phyloP scores from a whole-genome alignment of 768 basidiomycete species.

The Leccinum ochraceum region DNA sequence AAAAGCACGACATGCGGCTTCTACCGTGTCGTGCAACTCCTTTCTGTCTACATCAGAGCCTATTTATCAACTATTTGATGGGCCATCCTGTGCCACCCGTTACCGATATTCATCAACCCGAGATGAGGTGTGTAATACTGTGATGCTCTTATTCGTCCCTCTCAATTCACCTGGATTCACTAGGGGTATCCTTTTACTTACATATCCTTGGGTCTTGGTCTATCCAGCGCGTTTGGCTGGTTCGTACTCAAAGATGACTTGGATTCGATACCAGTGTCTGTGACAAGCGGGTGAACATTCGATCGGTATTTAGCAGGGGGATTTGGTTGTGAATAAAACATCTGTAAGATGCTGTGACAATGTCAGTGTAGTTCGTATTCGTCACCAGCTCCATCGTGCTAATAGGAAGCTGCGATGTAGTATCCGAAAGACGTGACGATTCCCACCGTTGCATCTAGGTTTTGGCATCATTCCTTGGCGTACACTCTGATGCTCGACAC shows the following conservation, averaged over 20 bases:
- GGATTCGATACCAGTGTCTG: neutral
- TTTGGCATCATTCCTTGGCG: neutral
- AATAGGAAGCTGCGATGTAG: neutral
- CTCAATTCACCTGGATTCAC: neutral
- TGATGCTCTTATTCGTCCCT: neutral
- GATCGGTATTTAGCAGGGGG: neutral
- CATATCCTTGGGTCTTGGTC: conserved; percentile 12
- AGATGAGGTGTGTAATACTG: conserved; percentile 18
- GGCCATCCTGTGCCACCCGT: conserved; percentile 40
- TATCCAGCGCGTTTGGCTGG: conserved; percentile 29
- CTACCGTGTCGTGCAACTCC: conserved; percentile 7
- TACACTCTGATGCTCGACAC: neutral
- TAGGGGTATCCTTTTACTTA: conserved; percentile 11
- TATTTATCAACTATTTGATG: conserved; percentile 44
- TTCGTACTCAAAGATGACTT: conserved; percentile 16
- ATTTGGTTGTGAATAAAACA: neutral
- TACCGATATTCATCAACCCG: conserved; percentile 15
- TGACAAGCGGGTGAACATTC: neutral
- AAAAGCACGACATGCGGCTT: conserved; percentile 6
- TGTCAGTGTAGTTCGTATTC: neutral
- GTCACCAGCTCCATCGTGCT: neutral
- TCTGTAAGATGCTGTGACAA: neutral
- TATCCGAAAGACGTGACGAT: neutral
- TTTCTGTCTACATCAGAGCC: conserved; percentile 33
- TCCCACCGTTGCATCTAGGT: neutral